Percentiles rank a stretch among this genome's conserved stretches.
Conservation (phyloP, 78 protist genomes). For the Trichosphaerium sp. region DNA sequence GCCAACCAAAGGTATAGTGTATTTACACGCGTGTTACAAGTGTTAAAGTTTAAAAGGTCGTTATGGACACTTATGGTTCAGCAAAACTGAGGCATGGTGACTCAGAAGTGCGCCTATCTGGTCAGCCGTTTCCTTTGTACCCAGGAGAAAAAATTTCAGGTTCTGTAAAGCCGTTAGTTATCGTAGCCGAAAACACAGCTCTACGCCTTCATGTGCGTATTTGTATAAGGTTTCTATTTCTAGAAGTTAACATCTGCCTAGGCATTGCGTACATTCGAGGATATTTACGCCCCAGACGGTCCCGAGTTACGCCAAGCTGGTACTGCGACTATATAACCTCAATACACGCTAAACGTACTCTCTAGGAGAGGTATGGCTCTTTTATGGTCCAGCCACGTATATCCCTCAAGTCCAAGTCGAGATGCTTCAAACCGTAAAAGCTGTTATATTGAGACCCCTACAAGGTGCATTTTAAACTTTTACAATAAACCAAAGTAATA, state of each 20-base stretch:
- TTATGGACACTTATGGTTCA: not conserved
- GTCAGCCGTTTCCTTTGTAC: conserved; percentile 21
- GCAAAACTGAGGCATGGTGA: conserved; percentile 29
- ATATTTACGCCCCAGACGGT: not conserved
- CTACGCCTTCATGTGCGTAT: conserved; percentile 31
- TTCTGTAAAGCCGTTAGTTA: conserved; percentile 5
- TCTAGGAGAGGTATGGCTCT: conserved; percentile 48
- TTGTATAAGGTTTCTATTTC: too few species aligned
- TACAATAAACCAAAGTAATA: too few species aligned
- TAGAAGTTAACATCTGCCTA: too few species aligned
- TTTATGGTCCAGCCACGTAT: conserved; percentile 31
- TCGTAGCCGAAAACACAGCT: conserved; percentile 18
- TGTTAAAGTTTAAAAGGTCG: too few species aligned
- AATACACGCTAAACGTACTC: too few species aligned
- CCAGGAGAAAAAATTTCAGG: not conserved
- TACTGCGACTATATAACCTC: too few species aligned
- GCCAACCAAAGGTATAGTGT: too few species aligned
- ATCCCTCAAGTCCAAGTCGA: conserved; percentile 9
- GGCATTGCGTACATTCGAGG: conserved; percentile 21
- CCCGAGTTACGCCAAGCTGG: not conserved
- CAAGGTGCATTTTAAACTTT: too few species aligned
- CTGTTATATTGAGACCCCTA: conserved; percentile 1
- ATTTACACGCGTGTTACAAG: too few species aligned
- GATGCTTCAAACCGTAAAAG: not conserved
- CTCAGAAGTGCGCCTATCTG: conserved; percentile 8